Conservation (phyloP, 179 eudicot species). For the Drosera spatulata region DNA sequence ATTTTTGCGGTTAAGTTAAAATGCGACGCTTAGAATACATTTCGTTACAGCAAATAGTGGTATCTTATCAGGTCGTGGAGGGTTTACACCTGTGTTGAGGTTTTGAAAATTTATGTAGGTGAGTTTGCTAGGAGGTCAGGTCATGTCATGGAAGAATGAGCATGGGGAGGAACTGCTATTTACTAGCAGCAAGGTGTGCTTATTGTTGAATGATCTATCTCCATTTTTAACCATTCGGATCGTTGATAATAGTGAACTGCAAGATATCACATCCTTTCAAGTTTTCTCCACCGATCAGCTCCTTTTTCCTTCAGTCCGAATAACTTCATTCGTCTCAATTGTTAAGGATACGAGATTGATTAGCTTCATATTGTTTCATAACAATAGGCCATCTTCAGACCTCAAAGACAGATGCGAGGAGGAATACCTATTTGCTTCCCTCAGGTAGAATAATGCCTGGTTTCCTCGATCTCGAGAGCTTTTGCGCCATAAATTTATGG, state of each 20-base stretch:
- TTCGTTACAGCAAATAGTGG: neutral
- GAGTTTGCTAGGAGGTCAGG: constrained; percentile 79
- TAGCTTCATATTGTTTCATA: neutral
- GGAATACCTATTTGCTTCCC: constrained; percentile 91
- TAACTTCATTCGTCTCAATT: no score
- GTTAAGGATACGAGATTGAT: no score
- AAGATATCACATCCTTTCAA: no score
- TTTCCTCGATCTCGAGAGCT: neutral
- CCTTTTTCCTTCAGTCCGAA: no score
- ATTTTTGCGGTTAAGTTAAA: neutral
- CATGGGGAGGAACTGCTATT: constrained; percentile 87
- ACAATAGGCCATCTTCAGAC: constrained; percentile 58
- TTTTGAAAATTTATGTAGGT: constrained; percentile 30
- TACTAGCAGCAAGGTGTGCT: constrained; percentile 66
- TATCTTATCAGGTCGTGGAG: no score
- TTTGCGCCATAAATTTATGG: constrained; percentile 4
- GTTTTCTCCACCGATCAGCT: no score
- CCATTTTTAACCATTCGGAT: no score
- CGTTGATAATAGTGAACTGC: no score
- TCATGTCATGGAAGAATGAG: constrained; percentile 77
- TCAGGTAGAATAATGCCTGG: constrained; percentile 36
- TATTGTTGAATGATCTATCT: neutral
- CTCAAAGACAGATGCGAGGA: constrained; percentile 82
- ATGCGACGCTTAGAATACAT: neutral
- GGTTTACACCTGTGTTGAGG: neutral